These are phyloP conservation scores for Arthrobotrys pseudoclavata DNA, from an alignment of 2,329 filamentous ascomycete genomes.

Conservation along the genomic window DNA sequence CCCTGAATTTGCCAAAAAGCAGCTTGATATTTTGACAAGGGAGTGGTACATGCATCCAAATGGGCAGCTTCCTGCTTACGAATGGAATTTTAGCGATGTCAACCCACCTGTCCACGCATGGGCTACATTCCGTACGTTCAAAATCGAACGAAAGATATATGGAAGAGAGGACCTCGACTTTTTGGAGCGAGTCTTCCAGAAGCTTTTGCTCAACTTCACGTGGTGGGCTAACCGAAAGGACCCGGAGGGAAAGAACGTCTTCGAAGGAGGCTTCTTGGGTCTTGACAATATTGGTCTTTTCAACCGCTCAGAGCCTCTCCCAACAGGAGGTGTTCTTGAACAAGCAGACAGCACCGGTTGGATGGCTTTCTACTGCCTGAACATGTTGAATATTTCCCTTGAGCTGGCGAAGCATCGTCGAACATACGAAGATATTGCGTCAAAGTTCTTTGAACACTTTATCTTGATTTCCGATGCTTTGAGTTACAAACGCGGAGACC, in stretches of 20 bases:
- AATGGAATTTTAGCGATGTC: conserved; percentile 92
- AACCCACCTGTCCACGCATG: conserved; percentile 97
- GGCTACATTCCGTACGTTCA: conserved; percentile 95
- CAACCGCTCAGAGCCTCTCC: conserved; percentile 94
- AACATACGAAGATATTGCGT: conserved; percentile 76
- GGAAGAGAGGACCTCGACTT: conserved; percentile 95
- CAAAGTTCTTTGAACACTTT: conserved; percentile 99
- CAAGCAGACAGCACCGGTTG: conserved; percentile 98
- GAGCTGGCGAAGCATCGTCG: conserved; percentile 95
- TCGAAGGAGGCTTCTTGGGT: conserved; percentile 94
- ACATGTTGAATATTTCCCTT: conserved; percentile 96
- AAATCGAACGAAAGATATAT: conserved; percentile 98
- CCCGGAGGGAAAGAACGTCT: conserved; percentile 93
- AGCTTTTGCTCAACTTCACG: conserved; percentile 94
- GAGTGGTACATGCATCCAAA: conserved; percentile 99
- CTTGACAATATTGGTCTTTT: conserved; percentile 98
- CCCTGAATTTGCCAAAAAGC: conserved; percentile 97
- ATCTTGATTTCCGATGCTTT: conserved; percentile 98
- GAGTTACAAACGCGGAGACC: conserved; percentile 77
- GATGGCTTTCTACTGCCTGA: conserved; percentile 98
- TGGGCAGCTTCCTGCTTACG: conserved; percentile 87
- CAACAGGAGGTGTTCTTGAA: conserved; percentile 91
- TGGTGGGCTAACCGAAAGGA: conserved; percentile 98
- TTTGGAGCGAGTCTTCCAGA: conserved; percentile 95
- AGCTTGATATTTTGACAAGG: conserved; percentile 92